A percentile compares a stretch with the other conserved stretches of the same genome.
Conservation (phyloP, 768 basidiomycete species). For the Hygrophorus russula region DNA sequence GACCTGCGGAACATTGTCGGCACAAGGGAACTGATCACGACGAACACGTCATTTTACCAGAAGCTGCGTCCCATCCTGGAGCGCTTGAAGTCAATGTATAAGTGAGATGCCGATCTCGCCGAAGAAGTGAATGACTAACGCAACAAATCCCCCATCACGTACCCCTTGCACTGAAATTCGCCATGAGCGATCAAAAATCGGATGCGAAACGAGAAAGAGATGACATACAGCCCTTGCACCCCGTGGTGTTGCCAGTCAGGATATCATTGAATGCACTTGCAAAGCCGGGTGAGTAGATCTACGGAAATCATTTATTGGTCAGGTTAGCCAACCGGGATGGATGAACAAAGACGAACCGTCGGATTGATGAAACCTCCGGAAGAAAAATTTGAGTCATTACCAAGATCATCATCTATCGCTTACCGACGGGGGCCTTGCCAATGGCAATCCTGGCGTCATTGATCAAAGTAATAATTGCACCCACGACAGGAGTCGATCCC, state of each 20-base stretch:
- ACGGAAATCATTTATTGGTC: background rate
- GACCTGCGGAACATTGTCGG: conserved; percentile 14
- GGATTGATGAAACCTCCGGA: too few relatives aligned
- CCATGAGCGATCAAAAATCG: background rate
- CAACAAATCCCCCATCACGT: conserved; percentile 21
- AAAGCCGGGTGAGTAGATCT: conserved; percentile 22
- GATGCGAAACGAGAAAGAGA: background rate
- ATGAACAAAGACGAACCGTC: too few relatives aligned
- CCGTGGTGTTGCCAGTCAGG: conserved; percentile 29
- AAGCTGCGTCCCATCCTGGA: conserved; percentile 34
- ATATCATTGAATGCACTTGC: conserved; percentile 29
- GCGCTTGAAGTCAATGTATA: conserved; percentile 11
- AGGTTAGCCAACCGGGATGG: background rate
- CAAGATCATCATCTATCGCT: too few relatives aligned
- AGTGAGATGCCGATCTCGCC: background rate
- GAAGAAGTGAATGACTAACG: conserved; percentile 14
- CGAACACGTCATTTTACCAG: conserved; percentile 14
- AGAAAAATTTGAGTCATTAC: too few relatives aligned
- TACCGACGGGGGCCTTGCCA: conserved; percentile 31
- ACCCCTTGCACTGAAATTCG: conserved; percentile 20
- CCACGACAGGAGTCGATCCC: conserved; percentile 36
- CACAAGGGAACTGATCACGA: background rate
- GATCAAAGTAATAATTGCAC: conserved; percentile 35
- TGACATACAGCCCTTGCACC: conserved; percentile 30
- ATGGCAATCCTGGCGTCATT: conserved; percentile 37